These are phyloP conservation scores for Camillea tinctor DNA, from an alignment of 2,329 filamentous ascomycete species.

Conservation along the genomic window DNA sequence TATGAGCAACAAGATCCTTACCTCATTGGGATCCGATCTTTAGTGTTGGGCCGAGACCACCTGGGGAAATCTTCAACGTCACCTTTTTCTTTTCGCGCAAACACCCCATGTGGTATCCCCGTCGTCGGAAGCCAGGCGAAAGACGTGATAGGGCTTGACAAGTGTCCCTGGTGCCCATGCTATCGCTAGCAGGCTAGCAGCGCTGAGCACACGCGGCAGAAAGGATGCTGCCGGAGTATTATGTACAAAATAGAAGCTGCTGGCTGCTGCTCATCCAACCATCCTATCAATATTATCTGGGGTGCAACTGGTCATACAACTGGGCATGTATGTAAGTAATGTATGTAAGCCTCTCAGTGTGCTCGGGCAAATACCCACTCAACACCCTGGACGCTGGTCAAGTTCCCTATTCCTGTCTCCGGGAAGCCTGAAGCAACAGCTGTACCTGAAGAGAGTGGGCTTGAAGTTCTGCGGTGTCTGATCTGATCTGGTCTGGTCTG, in stretches of 20 bases:
- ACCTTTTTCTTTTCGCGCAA: not conserved
- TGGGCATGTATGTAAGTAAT: not conserved
- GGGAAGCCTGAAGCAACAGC: not conserved
- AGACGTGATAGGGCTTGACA: not conserved
- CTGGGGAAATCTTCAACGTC: not conserved
- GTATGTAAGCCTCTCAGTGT: not conserved
- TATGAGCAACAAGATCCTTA: not conserved
- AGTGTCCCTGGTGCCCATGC: not conserved
- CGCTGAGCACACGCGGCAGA: not conserved
- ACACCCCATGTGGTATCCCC: not conserved
- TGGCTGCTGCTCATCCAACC: no score
- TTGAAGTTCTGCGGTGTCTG: not conserved
- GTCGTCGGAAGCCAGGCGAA: not conserved
- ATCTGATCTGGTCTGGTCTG: not conserved
- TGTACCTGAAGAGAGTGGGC: not conserved
- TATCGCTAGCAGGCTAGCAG: not conserved
- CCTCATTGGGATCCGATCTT: not conserved
- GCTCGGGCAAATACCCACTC: not conserved
- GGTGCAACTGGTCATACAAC: not conserved
- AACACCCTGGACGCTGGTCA: not conserved
- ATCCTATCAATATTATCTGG: not conserved
- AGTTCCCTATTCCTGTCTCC: not conserved
- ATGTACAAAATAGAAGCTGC: not conserved
- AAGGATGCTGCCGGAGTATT: not conserved
- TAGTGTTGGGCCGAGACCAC: not conserved